Evolutionary conservation across 2,329 filamentous ascomycete genomes (phyloP).

Genomic region (Blastomyces emzantsi): DNA sequence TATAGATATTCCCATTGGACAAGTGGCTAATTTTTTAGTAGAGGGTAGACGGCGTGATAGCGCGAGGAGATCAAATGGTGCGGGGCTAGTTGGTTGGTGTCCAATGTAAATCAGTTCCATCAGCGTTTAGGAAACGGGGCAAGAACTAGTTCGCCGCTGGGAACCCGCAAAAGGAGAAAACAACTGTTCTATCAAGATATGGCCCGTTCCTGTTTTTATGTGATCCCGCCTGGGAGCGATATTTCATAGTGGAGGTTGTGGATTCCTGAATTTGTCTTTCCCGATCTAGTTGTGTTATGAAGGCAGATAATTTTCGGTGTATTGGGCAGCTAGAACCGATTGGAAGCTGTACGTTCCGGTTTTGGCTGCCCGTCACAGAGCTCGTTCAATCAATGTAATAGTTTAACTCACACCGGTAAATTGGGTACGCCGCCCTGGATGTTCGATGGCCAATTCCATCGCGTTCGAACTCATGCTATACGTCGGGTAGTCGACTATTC

Average conservation of each 20-base stretch:
- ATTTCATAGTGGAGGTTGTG: not conserved
- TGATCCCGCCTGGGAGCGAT: not conserved
- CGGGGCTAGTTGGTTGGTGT: not conserved
- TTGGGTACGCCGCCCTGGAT: not conserved
- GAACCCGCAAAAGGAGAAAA: not conserved
- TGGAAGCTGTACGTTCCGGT: not conserved
- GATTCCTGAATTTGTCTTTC: not conserved
- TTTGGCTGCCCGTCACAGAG: not conserved
- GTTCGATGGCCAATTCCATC: not conserved
- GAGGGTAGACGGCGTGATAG: not conserved
- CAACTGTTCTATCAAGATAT: not conserved
- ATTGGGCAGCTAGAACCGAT: not conserved
- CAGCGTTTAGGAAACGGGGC: not conserved
- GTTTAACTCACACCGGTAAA: not conserved
- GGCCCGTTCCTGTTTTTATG: not conserved
- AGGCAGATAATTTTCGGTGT: not conserved
- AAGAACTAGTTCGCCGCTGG: not conserved
- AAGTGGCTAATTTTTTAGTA: not conserved
- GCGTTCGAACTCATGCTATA: not conserved
- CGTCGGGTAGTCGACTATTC: not conserved
- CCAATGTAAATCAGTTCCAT: not conserved
- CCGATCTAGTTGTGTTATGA: not conserved
- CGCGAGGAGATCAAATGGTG: too few species aligned
- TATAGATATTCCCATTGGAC: not conserved
- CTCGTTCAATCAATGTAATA: not conserved